A percentile compares a stretch with the other conserved stretches of the same genome.
Evolutionary conservation across 1,284 basidiomycete species (phyloP).

Genomic region (Paramarasmius palmivorus): DNA sequence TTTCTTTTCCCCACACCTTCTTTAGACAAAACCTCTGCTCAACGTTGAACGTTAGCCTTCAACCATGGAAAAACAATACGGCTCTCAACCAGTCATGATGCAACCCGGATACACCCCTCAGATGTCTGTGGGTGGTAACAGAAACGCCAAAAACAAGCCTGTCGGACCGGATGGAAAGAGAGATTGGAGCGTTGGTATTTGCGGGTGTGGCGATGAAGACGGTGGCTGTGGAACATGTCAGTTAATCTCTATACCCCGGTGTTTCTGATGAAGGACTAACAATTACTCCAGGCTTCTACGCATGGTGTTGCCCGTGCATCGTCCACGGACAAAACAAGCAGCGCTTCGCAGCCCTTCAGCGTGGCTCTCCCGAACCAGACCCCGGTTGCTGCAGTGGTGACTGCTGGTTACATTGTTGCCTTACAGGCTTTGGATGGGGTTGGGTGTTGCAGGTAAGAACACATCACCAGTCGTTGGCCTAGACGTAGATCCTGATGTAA

Average conservation of each 20-base stretch:
- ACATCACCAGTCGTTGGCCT: not conserved
- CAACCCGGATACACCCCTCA: conserved; percentile 21
- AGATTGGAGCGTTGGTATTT: conserved; percentile 41
- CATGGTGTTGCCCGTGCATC: conserved; percentile 17
- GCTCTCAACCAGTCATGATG: not conserved
- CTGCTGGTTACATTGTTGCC: conserved; percentile 1
- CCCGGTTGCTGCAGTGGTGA: conserved; percentile 6
- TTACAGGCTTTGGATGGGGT: not conserved
- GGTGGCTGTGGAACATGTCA: conserved; percentile 34
- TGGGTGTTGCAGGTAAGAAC: conserved; percentile 26
- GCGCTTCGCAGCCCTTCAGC: conserved; percentile 13
- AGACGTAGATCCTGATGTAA: not conserved
- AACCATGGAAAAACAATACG: not conserved
- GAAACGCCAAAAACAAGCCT: conserved; percentile 34
- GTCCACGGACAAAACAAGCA: conserved; percentile 14
- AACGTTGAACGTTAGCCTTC: too few relatives aligned
- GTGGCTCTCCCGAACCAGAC: conserved; percentile 12
- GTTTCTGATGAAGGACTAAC: not conserved
- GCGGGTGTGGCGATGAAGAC: conserved; percentile 26
- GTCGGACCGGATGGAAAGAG: conserved; percentile 32
- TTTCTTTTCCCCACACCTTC: too few relatives aligned
- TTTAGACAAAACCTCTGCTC: too few relatives aligned
- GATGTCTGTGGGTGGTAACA: conserved; percentile 28
- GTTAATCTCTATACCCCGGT: conserved; percentile 10
- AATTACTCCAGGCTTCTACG: not conserved